Conservation (phyloP, 208 protist genomes). For the Porcisia deanei region DNA sequence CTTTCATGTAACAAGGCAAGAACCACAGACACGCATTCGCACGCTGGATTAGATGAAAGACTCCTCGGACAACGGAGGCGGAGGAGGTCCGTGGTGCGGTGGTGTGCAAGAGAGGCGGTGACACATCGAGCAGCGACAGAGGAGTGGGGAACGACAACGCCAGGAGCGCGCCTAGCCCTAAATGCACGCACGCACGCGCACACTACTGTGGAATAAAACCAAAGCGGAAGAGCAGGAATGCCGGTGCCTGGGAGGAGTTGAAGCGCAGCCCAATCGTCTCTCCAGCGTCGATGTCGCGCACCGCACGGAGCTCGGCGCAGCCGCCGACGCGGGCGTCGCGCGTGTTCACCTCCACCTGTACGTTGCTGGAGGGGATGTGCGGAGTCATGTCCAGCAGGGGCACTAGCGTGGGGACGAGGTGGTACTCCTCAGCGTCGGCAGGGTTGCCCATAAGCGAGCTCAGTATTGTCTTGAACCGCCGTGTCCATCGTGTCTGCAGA, state of each 20-base stretch:
- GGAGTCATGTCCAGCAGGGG: constrained; percentile 73
- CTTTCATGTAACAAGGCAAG: background rate
- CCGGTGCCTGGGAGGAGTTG: constrained; percentile 58
- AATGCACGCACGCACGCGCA: background rate
- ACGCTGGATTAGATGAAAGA: background rate
- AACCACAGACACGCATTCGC: background rate
- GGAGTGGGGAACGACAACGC: background rate
- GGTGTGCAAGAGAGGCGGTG: background rate
- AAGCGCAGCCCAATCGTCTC: constrained; percentile 78
- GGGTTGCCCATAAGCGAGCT: constrained; percentile 44
- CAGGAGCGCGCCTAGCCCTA: background rate
- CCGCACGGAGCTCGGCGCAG: constrained; percentile 71
- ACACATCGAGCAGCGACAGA: background rate
- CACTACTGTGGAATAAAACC: constrained; percentile 75
- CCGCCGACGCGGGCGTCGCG: constrained; percentile 37
- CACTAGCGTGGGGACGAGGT: constrained; percentile 73
- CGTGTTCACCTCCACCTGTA: constrained; percentile 64
- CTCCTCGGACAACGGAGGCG: background rate
- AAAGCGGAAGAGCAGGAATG: constrained; percentile 81
- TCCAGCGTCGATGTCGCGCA: constrained; percentile 66
- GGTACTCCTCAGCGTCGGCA: constrained; percentile 44
- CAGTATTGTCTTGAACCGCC: constrained; percentile 37
- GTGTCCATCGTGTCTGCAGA: constrained; percentile 41
- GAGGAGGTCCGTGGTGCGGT: background rate
- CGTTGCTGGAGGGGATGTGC: constrained; percentile 71